These are phyloP conservation scores for Epichloe uncinata DNA, from an alignment of 2,329 filamentous ascomycete genomes.

Conservation along the genomic window DNA sequence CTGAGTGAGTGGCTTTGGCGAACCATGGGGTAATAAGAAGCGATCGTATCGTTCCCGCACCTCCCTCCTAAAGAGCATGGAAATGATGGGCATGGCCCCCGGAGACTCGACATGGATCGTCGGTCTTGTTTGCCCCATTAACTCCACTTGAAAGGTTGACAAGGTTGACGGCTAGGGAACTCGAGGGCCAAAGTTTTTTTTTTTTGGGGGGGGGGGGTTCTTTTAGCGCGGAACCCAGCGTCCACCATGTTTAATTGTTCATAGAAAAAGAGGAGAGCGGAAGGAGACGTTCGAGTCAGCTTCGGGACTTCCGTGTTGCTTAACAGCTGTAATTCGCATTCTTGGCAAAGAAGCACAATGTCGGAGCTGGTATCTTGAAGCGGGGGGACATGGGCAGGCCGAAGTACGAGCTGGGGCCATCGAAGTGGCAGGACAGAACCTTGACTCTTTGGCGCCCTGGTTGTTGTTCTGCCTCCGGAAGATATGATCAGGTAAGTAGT, in stretches of 20 bases:
- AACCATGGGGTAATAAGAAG: constrained; percentile 6
- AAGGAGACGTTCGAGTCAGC: neutral
- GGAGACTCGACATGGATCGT: too few species aligned
- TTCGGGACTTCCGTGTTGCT: neutral
- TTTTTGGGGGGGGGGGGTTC: neutral
- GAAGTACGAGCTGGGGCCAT: too few species aligned
- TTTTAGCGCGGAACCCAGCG: too few species aligned
- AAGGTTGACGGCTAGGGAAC: neutral
- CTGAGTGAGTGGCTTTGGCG: constrained; percentile 4
- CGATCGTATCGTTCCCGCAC: constrained; percentile 20
- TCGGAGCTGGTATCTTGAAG: too few species aligned
- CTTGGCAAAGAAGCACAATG: too few species aligned
- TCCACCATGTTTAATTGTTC: neutral
- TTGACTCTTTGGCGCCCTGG: neutral
- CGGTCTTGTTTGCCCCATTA: too few species aligned
- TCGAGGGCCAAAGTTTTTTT: neutral
- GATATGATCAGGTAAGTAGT: neutral
- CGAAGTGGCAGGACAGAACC: neutral
- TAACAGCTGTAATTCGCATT: too few species aligned
- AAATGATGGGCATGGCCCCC: neutral
- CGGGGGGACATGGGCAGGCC: too few species aligned
- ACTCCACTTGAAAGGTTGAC: neutral
- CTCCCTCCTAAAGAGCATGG: constrained; percentile 10
- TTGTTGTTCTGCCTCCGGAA: neutral
- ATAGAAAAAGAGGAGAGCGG: neutral